Conservation (phyloP, 2,329 filamentous ascomycete species). For the Lasiodiplodia gonubiensis region DNA sequence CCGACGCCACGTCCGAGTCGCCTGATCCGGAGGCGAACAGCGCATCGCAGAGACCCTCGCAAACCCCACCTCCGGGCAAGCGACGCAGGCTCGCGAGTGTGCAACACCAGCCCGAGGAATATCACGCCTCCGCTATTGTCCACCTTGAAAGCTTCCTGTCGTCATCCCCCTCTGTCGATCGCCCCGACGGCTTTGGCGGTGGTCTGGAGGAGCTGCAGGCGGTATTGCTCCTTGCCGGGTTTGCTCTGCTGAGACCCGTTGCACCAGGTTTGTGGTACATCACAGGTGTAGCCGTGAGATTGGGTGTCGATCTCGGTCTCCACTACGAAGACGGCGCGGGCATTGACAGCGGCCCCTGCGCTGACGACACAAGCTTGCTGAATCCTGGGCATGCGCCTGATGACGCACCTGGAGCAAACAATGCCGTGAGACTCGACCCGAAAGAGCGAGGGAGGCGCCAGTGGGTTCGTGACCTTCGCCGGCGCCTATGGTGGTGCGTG, state of each 20-base stretch:
- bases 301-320: slow-evolving; percentile 89
- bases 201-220: slow-evolving; percentile 91
- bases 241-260: slow-evolving; percentile 87
- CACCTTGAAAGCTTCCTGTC: slow-evolving; percentile 85
- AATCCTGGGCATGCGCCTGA: slow-evolving; percentile 42
- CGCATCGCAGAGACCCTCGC: slow-evolving; percentile 35
- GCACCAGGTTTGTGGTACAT: slow-evolving; percentile 98
- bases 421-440: slow-evolving; percentile 49
- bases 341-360: slow-evolving; percentile 57
- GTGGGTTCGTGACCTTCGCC: slow-evolving; percentile 83
- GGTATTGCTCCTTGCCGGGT: slow-evolving; percentile 87
- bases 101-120: slow-evolving; percentile 86
- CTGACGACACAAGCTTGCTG: slow-evolving; percentile 45
- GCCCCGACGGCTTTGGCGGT: slow-evolving; percentile 72
- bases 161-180: slow-evolving; percentile 65
- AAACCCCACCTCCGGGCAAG: slow-evolving; percentile 45
- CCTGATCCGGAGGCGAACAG: slow-evolving; percentile 22
- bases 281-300: slow-evolving; percentile 85
- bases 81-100: slow-evolving; percentile 53
- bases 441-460: slow-evolving; percentile 72
- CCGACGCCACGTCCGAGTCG: slow-evolving; percentile 42
- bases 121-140: slow-evolving; percentile 91
- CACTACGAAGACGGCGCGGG: slow-evolving; percentile 88
- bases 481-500: slow-evolving; percentile 95
- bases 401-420: slow-evolving; percentile 27